phyloP scores from a whole-genome alignment of 805 yeast species.

The Sugiyamaella floridensis region DNA sequence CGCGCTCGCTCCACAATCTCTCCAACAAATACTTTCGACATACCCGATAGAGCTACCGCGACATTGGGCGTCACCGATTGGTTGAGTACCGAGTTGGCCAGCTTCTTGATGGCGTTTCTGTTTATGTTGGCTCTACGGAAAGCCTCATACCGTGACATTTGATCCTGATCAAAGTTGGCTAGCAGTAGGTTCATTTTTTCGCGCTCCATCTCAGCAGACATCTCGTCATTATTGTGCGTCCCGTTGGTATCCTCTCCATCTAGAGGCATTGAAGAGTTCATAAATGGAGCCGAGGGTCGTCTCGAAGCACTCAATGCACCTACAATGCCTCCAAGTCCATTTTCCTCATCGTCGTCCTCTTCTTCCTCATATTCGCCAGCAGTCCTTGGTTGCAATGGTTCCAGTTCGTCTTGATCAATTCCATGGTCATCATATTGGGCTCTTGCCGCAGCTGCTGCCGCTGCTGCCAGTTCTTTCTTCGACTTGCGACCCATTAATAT shows the following conservation, averaged over 20 bases:
- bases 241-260: background rate
- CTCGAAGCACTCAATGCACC: constrained; percentile 2
- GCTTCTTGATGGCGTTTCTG: constrained; percentile 68
- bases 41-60: constrained; percentile 75
- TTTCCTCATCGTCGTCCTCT: constrained; percentile 17
- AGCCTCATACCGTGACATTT: constrained; percentile 80
- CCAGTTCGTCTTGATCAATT: background rate
- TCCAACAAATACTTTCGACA: constrained; percentile 83
- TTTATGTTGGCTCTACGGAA: constrained; percentile 72
- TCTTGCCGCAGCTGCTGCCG: background rate
- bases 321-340: constrained; percentile 5
- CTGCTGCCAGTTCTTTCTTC: background rate
- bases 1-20: constrained; percentile 80
- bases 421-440: background rate
- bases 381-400: background rate
- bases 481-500: background rate
- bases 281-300: background rate
- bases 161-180: constrained; percentile 69
- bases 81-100: constrained; percentile 70
- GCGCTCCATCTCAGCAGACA: constrained; percentile 23
- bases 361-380: constrained; percentile 8
- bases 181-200: constrained; percentile 45
- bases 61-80: constrained; percentile 75
- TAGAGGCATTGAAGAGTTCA: background rate
- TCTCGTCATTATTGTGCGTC: background rate